A percentile compares a stretch with the other conserved stretches of the same genome.
phyloP scores from a whole-genome alignment of 805 yeast genomes.

The Candida vaughaniae region DNA sequence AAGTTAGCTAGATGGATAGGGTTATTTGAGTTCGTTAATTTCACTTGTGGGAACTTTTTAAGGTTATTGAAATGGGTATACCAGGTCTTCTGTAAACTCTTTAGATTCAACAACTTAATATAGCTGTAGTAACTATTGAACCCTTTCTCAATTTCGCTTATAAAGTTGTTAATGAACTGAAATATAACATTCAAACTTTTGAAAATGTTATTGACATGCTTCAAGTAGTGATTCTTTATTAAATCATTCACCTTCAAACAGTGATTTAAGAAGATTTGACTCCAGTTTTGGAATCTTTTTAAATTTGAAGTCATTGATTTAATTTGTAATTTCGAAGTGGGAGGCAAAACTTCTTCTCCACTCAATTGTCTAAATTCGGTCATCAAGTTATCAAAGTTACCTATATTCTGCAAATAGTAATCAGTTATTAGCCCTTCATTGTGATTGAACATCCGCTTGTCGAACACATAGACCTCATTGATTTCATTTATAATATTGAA shows the following conservation, averaged over 20 bases:
- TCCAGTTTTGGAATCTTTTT: conserved; percentile 53
- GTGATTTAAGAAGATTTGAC: conserved; percentile 40
- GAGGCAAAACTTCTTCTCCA: neutral
- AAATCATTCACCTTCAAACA: conserved; percentile 30
- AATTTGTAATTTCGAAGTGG: conserved; percentile 3
- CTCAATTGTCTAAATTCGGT: conserved; percentile 9
- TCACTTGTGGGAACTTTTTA: conserved; percentile 34
- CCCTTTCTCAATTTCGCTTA: conserved; percentile 47
- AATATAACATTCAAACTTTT: conserved; percentile 46
- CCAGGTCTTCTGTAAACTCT: conserved; percentile 42
- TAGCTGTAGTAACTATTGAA: conserved; percentile 39
- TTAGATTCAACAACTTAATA: conserved; percentile 36
- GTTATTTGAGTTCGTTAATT: conserved; percentile 7
- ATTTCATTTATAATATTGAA: conserved; percentile 51
- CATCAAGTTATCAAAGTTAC: conserved; percentile 9
- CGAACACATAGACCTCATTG: conserved; percentile 60
- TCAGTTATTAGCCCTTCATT: conserved; percentile 5
- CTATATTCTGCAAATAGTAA: conserved; percentile 13
- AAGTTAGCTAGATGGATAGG: conserved; percentile 26
- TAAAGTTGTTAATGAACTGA: conserved; percentile 49
- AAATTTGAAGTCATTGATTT: conserved; percentile 31
- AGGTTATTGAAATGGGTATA: conserved; percentile 31
- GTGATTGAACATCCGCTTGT: conserved; percentile 53
- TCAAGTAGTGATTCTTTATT: conserved; percentile 22
- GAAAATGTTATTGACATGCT: conserved; percentile 42